These are phyloP conservation scores for Penicillium sp. DNA, from an alignment of 2,329 filamentous ascomycete genomes.

Conservation along the genomic window DNA sequence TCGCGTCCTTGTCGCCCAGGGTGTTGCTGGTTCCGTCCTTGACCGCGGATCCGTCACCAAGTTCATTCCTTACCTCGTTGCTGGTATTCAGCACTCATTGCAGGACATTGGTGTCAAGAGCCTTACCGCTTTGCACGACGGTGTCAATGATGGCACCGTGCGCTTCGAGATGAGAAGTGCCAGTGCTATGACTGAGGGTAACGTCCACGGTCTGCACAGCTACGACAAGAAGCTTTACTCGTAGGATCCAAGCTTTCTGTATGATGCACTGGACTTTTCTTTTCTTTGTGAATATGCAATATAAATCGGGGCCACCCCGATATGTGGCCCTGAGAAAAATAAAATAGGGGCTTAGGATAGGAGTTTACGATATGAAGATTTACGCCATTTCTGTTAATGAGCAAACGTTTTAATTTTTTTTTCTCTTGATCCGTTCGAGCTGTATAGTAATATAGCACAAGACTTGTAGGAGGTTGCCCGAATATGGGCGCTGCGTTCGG, in stretches of 20 bases:
- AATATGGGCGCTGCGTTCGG: constrained; percentile 20
- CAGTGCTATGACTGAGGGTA: constrained; percentile 93
- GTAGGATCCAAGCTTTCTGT: constrained; percentile 47
- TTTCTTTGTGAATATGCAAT: constrained; percentile 24
- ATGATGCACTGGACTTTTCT: constrained; percentile 14
- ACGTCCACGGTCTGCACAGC: constrained; percentile 93
- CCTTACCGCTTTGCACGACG: constrained; percentile 71
- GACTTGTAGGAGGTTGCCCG: not conserved
- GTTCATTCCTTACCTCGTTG: constrained; percentile 93
- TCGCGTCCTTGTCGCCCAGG: constrained; percentile 90
- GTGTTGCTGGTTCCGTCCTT: constrained; percentile 72
- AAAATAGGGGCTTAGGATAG: constrained; percentile 33
- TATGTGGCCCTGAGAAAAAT: constrained; percentile 32
- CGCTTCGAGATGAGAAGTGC: constrained; percentile 93
- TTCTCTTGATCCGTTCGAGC: constrained; percentile 1
- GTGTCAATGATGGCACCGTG: constrained; percentile 70
- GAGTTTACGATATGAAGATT: constrained; percentile 34
- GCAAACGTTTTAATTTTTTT: constrained; percentile 11
- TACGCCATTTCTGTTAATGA: constrained; percentile 25
- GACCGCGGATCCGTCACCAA: constrained; percentile 75
- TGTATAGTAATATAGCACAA: not conserved
- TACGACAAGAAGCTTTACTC: constrained; percentile 99
- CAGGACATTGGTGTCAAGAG: constrained; percentile 91
- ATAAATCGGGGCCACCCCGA: constrained; percentile 21
- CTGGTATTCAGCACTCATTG: constrained; percentile 94